Percentiles rank a stretch among this genome's conserved stretches.
Conservation (phyloP, 495 filamentous ascomycete genomes). For the Neurospora sp. region DNA sequence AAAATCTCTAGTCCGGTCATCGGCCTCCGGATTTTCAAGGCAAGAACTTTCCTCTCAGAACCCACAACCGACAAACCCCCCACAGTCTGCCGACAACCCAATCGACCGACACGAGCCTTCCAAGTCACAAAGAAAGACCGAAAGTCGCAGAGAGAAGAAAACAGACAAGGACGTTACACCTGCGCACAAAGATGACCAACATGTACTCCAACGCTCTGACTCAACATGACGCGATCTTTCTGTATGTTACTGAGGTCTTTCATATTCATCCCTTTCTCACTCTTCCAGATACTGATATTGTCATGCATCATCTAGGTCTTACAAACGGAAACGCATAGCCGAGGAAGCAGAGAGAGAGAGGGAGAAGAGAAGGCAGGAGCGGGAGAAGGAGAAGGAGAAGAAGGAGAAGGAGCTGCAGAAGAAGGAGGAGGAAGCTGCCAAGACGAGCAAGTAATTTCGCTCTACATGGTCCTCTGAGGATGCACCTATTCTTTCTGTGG, state of each 20-base stretch:
- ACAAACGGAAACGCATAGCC: not conserved
- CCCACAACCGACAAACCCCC: not conserved
- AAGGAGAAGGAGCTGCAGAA: not conserved
- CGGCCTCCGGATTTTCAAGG: not conserved
- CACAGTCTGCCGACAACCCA: not conserved
- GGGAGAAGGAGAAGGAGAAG: not conserved
- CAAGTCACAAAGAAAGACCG: not conserved
- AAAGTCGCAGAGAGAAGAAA: not conserved
- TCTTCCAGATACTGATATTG: not conserved
- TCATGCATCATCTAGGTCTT: not conserved
- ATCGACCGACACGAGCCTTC: not conserved
- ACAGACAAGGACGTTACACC: not conserved
- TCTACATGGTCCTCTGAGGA: not conserved
- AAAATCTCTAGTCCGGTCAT: not conserved
- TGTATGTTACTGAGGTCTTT: not conserved
- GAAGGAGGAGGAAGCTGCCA: not conserved
- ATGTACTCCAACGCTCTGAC: not conserved
- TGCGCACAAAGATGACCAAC: not conserved
- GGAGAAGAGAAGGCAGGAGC: not conserved
- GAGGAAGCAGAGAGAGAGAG: not conserved
- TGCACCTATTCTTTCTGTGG: not conserved
- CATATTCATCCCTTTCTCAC: not conserved
- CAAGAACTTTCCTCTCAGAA: not conserved
- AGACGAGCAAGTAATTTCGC: not conserved
- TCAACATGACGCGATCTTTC: not conserved